Conservation (phyloP, 129 eudicot genomes). For the Ambrosia trifida region DNA sequence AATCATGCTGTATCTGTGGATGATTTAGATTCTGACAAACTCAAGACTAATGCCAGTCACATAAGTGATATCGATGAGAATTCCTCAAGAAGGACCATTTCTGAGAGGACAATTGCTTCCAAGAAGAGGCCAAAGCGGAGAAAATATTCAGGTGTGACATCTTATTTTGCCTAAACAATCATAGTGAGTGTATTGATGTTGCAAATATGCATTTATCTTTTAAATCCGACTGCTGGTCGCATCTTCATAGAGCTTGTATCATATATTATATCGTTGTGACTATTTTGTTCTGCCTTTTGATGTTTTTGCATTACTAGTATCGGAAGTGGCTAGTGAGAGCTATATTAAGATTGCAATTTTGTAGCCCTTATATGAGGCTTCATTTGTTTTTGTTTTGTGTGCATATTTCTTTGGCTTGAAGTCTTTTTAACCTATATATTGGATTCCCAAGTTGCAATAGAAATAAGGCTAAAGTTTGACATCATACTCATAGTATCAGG, state of each 20-base stretch:
- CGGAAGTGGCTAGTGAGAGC: not conserved
- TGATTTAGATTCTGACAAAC: conserved; percentile 45
- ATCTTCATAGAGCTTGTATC: not conserved
- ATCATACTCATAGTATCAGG: not conserved
- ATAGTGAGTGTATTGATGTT: conserved; percentile 9
- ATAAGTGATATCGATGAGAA: conserved; percentile 42
- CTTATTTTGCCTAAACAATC: conserved; percentile 21
- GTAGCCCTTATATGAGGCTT: not conserved
- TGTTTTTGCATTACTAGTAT: not conserved
- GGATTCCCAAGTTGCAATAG: not conserved
- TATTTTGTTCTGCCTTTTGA: not conserved
- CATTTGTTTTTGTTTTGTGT: not conserved
- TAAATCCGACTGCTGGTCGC: not conserved
- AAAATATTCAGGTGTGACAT: conserved; percentile 59
- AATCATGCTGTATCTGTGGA: conserved; percentile 33
- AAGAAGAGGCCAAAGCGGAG: conserved; percentile 69
- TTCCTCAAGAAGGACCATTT: conserved; percentile 45
- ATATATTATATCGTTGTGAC: not conserved
- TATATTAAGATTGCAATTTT: not conserved
- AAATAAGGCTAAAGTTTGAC: not conserved
- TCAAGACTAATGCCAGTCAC: conserved; percentile 36
- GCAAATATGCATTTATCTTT: not conserved
- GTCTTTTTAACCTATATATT: conserved; percentile 16
- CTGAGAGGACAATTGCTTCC: conserved; percentile 55
- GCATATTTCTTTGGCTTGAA: conserved; percentile 4